Evolutionary conservation across 2,329 filamentous ascomycete genomes (phyloP).

Genomic region (Aspergillus niger): DNA sequence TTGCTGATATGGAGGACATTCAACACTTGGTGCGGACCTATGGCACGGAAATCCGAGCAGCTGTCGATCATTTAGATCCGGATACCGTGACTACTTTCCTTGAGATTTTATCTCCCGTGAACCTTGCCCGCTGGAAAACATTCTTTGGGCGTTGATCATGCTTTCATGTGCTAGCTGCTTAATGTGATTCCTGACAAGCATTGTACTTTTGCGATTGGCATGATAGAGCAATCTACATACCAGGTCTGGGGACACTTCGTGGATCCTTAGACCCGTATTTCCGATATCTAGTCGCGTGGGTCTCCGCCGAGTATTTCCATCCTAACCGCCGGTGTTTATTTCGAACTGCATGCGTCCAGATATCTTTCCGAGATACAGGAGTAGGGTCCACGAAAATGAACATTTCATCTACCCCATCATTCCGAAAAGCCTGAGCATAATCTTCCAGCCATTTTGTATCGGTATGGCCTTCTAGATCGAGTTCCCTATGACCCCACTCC

Average conservation of each 20-base stretch:
- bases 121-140: neutral
- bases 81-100: neutral
- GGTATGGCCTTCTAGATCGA: neutral
- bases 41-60: neutral
- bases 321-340: neutral
- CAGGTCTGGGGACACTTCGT: neutral
- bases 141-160: neutral
- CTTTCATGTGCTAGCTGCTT: neutral
- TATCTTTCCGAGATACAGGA: neutral
- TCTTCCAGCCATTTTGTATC: neutral
- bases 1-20: neutral
- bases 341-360: neutral
- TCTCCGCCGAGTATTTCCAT: neutral
- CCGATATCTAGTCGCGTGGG: neutral
- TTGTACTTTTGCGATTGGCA: neutral
- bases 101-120: neutral
- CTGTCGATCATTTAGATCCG: neutral
- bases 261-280: neutral
- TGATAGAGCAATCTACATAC: neutral
- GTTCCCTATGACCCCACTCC: neutral
- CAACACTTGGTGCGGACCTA: neutral
- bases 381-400: neutral
- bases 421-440: neutral
- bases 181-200: no score
- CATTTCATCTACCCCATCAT: neutral